Evolutionary conservation across 352 stramenopile genomes (phyloP), one percentile per base, ranked within the genome.

Genomic region (Achlya hypogyna): DNA sequence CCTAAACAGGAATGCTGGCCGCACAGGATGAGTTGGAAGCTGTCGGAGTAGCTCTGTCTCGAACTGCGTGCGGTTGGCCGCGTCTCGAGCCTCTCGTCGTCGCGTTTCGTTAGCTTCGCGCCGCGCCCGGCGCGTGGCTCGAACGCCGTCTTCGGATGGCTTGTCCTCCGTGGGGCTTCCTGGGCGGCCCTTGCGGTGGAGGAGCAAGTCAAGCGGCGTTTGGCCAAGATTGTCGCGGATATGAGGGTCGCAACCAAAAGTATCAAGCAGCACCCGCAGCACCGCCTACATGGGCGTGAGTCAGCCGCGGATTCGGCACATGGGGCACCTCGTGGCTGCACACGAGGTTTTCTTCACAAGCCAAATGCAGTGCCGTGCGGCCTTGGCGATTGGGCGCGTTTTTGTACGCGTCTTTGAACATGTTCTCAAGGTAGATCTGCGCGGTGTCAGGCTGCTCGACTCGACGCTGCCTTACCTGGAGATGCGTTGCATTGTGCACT

Each of bases 301-400:
- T n/a, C 42, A 51, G 42, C n/a, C n/a, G n/a, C n/a, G n/a, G n/a
- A n/a, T n/a, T n/a, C n/a, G n/a, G n/a, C n/a, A 23, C n/a, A 58
- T 58, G 51, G 12, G 22, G 9, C 31, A 69, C 63, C 31, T 92
- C 83, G 40, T 92, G 83, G 2, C 79, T 92, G 42, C 84, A 92
- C 64, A 89, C 82, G 38, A 92, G 69, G 66, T 89, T 92, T 62
- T 89, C 80, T n/a, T 92, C 80, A 43, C 84, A 90, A 4, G 84
- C 80, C 2, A 92, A 68, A 65, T 92, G 84, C 5, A 92, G 68
- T 18, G 84, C 74, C 2, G 80, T 88, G 2, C 74, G 74, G 18
- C 84, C 84, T 27, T 89, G 81, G 5, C 79, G 75, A 69, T 90
- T 92, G 5, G 66, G 45, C 29, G 82, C 53, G 54, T 90, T 78